These are phyloP conservation scores for Tolypocladium nubicola DNA, from an alignment of 2,329 filamentous ascomycete genomes.

Conservation along the genomic window DNA sequence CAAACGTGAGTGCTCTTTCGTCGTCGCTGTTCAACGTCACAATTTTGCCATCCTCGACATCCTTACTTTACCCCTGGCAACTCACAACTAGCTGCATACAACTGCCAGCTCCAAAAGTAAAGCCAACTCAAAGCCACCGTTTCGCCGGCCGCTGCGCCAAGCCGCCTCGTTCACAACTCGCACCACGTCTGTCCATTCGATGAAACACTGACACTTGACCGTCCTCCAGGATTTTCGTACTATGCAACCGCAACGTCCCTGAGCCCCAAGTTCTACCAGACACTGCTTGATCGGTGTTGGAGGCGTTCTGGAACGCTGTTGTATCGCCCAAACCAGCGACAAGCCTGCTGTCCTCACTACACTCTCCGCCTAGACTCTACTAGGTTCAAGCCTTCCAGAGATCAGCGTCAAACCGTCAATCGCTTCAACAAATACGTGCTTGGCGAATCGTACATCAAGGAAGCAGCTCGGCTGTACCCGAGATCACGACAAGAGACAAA, in stretches of 20 bases:
- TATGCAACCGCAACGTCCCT: constrained; percentile 54
- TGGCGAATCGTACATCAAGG: constrained; percentile 56
- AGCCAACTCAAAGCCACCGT: neutral
- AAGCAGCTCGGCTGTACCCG: constrained; percentile 53
- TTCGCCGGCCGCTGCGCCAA: neutral
- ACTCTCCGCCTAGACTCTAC: constrained; percentile 63
- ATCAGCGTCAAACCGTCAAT: constrained; percentile 67
- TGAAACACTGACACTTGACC: constrained; percentile 12
- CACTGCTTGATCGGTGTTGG: constrained; percentile 65
- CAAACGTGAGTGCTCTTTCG: constrained; percentile 27
- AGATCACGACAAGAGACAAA: constrained; percentile 55
- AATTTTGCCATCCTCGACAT: neutral
- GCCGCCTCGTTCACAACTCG: neutral
- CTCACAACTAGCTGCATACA: neutral
- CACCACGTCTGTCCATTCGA: constrained; percentile 4
- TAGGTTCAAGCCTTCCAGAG: constrained; percentile 54
- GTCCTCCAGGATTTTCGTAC: constrained; percentile 56
- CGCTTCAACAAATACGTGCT: constrained; percentile 64
- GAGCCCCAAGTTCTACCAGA: constrained; percentile 58
- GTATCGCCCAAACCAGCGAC: constrained; percentile 67
- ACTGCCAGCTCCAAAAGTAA: neutral
- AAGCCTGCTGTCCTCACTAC: constrained; percentile 88
- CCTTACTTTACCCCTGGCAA: neutral
- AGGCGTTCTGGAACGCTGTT: constrained; percentile 61
- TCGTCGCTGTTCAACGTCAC: neutral